Evolutionary conservation across 2,329 filamentous ascomycete genomes (phyloP).

Genomic region (Elsinoe fawcettii): DNA sequence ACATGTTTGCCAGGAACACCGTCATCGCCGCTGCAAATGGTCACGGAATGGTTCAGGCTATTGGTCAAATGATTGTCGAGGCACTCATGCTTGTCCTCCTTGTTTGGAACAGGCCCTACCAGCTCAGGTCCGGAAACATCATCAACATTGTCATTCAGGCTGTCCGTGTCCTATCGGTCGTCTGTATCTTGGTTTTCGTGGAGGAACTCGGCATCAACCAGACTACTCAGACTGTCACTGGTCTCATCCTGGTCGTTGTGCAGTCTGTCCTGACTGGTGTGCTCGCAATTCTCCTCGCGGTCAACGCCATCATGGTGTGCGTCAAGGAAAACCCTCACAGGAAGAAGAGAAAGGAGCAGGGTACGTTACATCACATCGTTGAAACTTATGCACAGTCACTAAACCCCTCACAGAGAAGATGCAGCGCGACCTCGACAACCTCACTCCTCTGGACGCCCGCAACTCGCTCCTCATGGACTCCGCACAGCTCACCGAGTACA

Average conservation of each 20-base stretch:
- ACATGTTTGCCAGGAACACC: conserved; percentile 83
- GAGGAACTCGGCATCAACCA: conserved; percentile 83
- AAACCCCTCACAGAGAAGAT: conserved; percentile 57
- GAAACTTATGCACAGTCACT: conserved; percentile 17
- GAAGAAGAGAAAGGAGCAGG: conserved; percentile 78
- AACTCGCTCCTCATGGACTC: conserved; percentile 74
- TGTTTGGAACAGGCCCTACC: conserved; percentile 77
- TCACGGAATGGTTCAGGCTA: conserved; percentile 72
- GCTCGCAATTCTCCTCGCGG: conserved; percentile 76
- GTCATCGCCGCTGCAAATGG: conserved; percentile 80
- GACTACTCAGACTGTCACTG: conserved; percentile 89
- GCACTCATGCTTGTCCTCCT: conserved; percentile 69
- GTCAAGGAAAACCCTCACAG: conserved; percentile 85
- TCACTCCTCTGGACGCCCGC: conserved; percentile 79
- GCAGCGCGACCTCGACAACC: conserved; percentile 66
- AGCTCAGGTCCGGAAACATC: conserved; percentile 77
- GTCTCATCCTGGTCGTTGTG: conserved; percentile 85
- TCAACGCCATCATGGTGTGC: conserved; percentile 78
- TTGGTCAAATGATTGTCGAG: conserved; percentile 75
- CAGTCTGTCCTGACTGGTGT: conserved; percentile 77
- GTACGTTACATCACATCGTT: conserved; percentile 47
- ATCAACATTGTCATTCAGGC: conserved; percentile 90
- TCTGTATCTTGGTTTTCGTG: conserved; percentile 86
- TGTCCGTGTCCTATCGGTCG: conserved; percentile 79
- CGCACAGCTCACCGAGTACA: conserved; percentile 34